A percentile compares a stretch with the other conserved stretches of the same genome.
Evolutionary conservation across 2,329 filamentous ascomycete genomes (phyloP).

Genomic region (Grosmannia penicillata): DNA sequence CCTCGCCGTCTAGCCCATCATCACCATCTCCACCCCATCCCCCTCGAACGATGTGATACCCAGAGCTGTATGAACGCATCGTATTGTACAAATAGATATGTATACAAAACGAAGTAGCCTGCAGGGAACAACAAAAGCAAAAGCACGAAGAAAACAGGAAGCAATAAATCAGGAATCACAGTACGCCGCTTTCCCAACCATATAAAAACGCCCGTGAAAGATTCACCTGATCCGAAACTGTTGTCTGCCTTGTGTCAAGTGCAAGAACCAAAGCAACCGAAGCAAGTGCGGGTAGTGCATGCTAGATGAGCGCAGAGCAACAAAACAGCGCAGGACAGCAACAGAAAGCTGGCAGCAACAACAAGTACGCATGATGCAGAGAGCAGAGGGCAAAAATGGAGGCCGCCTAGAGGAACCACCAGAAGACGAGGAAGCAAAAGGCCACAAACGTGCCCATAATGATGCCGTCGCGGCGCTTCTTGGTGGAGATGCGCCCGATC

Average conservation of each 20-base stretch:
- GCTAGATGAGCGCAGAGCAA: too few species aligned
- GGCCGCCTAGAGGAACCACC: slow-evolving; percentile 52
- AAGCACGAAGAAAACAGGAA: not conserved
- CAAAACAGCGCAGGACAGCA: too few species aligned
- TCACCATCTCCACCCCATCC: too few species aligned
- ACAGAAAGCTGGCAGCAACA: too few species aligned
- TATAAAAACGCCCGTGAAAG: not conserved
- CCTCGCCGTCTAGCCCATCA: too few species aligned
- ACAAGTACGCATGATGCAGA: too few species aligned
- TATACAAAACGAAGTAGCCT: not conserved
- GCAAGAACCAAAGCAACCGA: not conserved
- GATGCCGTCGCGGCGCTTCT: slow-evolving; percentile 88
- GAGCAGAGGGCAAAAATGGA: too few species aligned
- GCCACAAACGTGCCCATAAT: slow-evolving; percentile 88
- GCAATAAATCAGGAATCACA: not conserved
- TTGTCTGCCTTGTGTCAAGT: too few species aligned
- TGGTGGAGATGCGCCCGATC: slow-evolving; percentile 83
- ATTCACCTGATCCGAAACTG: too few species aligned
- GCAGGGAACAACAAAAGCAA: not conserved
- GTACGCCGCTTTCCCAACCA: not conserved
- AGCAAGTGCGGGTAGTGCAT: not conserved
- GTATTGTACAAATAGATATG: not conserved
- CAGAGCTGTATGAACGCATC: too few species aligned
- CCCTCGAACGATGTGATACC: too few species aligned
- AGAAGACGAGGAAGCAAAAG: slow-evolving; percentile 75